phyloP scores from a whole-genome alignment of 2,329 filamentous ascomycete species.

The Pseudocercospora cruenta region DNA sequence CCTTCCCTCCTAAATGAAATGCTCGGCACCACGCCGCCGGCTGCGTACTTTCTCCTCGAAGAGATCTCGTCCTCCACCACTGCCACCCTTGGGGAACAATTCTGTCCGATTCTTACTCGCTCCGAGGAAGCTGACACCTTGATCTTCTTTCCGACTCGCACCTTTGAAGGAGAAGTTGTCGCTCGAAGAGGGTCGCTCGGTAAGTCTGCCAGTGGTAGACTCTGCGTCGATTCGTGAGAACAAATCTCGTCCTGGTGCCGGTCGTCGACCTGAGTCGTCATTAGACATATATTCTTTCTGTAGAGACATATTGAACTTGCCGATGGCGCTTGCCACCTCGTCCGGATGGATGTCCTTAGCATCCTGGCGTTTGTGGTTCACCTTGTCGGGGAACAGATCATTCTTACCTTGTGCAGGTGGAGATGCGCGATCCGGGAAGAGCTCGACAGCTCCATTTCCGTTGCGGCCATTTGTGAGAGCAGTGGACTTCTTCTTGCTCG shows the following conservation, averaged over 20 bases:
- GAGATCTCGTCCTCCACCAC: slow-evolving; percentile 17
- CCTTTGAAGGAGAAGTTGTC: slow-evolving; percentile 42
- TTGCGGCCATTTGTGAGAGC: slow-evolving; percentile 21
- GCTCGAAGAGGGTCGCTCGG: slow-evolving; percentile 20
- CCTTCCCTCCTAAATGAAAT: slow-evolving; percentile 21
- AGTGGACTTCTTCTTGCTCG: slow-evolving; percentile 29
- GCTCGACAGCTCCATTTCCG: slow-evolving; percentile 23
- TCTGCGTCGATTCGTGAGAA: slow-evolving; percentile 28
- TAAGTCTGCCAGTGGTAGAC: slow-evolving; percentile 17
- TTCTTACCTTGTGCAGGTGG: slow-evolving; percentile 18
- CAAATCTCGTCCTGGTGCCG: slow-evolving; percentile 20
- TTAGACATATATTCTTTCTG: slow-evolving; percentile 20
- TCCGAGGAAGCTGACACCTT: slow-evolving; percentile 38
- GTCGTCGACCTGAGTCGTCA: slow-evolving; percentile 20
- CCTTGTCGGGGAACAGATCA: slow-evolving; percentile 45
- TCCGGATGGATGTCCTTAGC: slow-evolving; percentile 42
- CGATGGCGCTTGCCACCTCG: slow-evolving; percentile 30
- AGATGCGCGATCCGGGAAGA: slow-evolving; percentile 34
- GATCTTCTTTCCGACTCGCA: slow-evolving; percentile 28
- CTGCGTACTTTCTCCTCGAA: slow-evolving; percentile 24
- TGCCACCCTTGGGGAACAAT: slow-evolving; percentile 16
- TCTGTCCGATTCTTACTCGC: slow-evolving; percentile 30
- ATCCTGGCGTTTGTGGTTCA: slow-evolving; percentile 50
- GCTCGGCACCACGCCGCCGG: slow-evolving; percentile 18
- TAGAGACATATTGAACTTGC: slow-evolving; percentile 32